These are phyloP conservation scores for Pseudonitzschia pungens DNA, from an alignment of 108 stramenopile genomes.

Conservation along the genomic window DNA sequence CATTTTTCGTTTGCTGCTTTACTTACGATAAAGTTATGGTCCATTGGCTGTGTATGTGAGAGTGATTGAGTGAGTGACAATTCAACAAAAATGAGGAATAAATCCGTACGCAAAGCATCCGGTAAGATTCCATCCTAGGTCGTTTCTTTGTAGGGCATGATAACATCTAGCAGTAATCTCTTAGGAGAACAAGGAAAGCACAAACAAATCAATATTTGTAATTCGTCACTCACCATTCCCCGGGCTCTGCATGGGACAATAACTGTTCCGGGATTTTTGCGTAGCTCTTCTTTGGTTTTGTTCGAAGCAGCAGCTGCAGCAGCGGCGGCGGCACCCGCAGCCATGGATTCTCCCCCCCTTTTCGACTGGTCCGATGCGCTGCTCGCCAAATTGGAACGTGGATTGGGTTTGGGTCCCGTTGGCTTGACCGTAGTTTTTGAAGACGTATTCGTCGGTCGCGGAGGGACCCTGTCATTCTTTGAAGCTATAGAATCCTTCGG, in stretches of 20 bases:
- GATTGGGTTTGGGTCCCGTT: not conserved
- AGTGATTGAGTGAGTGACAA: not conserved
- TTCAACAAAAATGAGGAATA: not conserved
- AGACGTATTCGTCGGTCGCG: not conserved
- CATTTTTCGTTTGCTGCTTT: not conserved
- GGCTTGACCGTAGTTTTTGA: not conserved
- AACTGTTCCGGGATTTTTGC: constrained; percentile 49
- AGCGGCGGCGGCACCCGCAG: not conserved
- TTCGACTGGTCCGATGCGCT: not conserved
- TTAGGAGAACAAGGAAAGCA: too few species aligned
- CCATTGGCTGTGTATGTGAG: constrained; percentile 55
- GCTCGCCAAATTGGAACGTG: not conserved
- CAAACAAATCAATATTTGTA: too few species aligned
- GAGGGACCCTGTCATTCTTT: too few species aligned
- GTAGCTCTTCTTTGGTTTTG: constrained; percentile 39
- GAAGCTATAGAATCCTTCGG: too few species aligned
- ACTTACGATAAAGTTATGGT: constrained; percentile 78
- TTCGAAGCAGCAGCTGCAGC: constrained; percentile 2
- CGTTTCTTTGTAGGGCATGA: not conserved
- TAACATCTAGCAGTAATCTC: too few species aligned
- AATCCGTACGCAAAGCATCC: not conserved
- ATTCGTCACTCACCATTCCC: constrained; percentile 38
- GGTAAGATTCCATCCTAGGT: not conserved
- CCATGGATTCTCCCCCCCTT: not conserved
- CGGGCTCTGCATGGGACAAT: constrained; percentile 82